Evolutionary conservation across 148 eudicot species (phyloP), one percentile per base, ranked within the genome.

Genomic region (Mesembryanthemum crystallinum): DNA sequence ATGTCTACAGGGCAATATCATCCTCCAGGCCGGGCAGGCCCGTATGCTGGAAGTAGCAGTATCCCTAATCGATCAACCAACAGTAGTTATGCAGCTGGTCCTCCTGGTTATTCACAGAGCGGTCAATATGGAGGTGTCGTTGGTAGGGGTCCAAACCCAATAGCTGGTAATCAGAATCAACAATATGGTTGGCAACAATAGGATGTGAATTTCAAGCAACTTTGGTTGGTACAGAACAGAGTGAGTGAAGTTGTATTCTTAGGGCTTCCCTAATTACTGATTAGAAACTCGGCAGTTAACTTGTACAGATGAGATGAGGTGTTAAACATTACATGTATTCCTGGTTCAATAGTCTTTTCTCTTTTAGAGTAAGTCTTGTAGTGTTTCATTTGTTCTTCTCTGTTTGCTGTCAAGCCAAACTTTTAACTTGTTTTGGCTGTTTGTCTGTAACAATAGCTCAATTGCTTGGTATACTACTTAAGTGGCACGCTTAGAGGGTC

Each of bases 101-200:
- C 85, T 18, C 82, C 89, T 12, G 87, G 85, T 61, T 91, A 78
- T 71, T 74, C 91, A 10, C 89, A 84, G 59, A 78, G 87, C 15
- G 73, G 79, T 69, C 87, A 77, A 64, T 84, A 86, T 77, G 85
- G 86, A 73, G 77, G 77, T 74, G 70, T 84, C 47, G 81, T 75
- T 18, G 59, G 70, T 29, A 66, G 91, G 43, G 89, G 78, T 42
- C 78, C 82, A 49, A 87, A 78, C 74, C 72, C 79, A 54, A 64
- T 77, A 58, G 75, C 83, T 25, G 79, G 83, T 28, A 89, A 77
- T 55, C 88, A 86, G 42, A 83, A 79, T 79, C 91, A 87, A 75
- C 92, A 87, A 58, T 89, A 87, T 32, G 88, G 88, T 64, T 89
- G 91, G 93, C 88, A 88, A 73, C 88, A 86, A 45, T 88, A 79